phyloP scores from a whole-genome alignment of 1,284 basidiomycete species.

The Schizophyllum amplum region DNA sequence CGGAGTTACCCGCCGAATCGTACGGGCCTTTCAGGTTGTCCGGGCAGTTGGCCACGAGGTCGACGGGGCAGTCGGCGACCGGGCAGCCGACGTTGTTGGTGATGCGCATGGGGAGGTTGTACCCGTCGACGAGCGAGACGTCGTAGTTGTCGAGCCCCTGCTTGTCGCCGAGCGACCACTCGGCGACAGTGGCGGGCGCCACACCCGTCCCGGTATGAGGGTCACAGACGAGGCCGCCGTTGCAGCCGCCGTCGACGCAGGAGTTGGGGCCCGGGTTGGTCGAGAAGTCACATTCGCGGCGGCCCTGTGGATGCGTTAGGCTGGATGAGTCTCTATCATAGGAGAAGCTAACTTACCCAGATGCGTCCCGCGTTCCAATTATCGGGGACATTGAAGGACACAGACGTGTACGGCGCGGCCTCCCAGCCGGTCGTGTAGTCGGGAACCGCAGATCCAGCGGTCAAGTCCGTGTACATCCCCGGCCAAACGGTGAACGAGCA shows the following conservation, averaged over 20 bases:
- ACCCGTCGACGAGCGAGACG: conserved; percentile 12
- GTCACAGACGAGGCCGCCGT: conserved; percentile 35
- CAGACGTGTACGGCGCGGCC: conserved; percentile 25
- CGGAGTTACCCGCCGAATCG: conserved; percentile 36
- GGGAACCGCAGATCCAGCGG: neutral
- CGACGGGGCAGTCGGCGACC: conserved; percentile 31
- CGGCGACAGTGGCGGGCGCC: conserved; percentile 9
- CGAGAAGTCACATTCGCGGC: conserved; percentile 36
- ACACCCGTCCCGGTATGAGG: conserved; percentile 8
- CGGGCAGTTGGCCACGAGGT: conserved; percentile 28
- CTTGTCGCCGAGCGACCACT: conserved; percentile 9
- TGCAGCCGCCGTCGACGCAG: conserved; percentile 44
- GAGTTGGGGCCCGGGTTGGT: conserved; percentile 38
- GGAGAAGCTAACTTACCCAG: conserved; percentile 21
- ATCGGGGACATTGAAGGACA: conserved; percentile 34
- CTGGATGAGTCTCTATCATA: neutral
- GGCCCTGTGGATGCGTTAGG: neutral
- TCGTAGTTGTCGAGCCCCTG: conserved; percentile 16
- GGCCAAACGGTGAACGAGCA: conserved; percentile 4
- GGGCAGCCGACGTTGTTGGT: conserved; percentile 32
- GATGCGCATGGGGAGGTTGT: conserved; percentile 19
- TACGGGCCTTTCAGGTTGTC: conserved; percentile 35
- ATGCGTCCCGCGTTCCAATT: conserved; percentile 29
- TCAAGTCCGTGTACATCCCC: neutral
- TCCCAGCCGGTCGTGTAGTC: conserved; percentile 24